A percentile compares a stretch with the other conserved stretches of the same genome.
These are phyloP conservation scores for Sporothrix luriei DNA, from an alignment of 2,329 filamentous ascomycete genomes.

Conservation along the genomic window DNA sequence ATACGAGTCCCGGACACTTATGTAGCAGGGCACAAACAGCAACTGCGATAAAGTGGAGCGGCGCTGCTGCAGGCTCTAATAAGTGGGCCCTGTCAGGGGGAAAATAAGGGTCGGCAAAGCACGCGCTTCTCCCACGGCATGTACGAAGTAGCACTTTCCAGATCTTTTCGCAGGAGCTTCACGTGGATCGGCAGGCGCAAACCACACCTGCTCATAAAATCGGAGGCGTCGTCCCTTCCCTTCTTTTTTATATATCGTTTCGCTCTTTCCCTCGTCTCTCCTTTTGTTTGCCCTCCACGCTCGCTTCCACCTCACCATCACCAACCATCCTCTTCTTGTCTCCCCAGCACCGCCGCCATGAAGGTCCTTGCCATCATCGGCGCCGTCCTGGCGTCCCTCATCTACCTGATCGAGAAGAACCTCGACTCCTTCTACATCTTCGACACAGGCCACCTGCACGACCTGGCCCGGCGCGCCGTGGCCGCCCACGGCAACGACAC, in stretches of 20 bases:
- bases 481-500: slow-evolving; percentile 75
- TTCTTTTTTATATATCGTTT: background rate
- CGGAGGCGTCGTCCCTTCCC: slow-evolving; percentile 9
- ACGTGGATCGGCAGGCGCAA: slow-evolving; percentile 12
- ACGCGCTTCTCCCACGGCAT: background rate
- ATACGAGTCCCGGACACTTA: slow-evolving; percentile 18
- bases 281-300: background rate
- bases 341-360: slow-evolving; percentile 29
- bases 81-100: slow-evolving; percentile 16
- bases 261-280: background rate
- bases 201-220: background rate
- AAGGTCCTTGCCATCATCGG: slow-evolving; percentile 55
- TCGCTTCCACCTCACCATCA: background rate
- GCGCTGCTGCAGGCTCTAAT: slow-evolving; percentile 17
- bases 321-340: background rate
- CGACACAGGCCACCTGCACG: slow-evolving; percentile 66
- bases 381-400: slow-evolving; percentile 56
- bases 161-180: background rate
- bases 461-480: slow-evolving; percentile 67
- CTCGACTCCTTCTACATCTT: slow-evolving; percentile 75
- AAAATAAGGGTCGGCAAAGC: slow-evolving; percentile 7
- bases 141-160: background rate
- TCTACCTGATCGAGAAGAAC: slow-evolving; percentile 61
- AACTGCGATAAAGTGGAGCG: slow-evolving; percentile 19
- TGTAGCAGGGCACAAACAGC: background rate